Evolutionary conservation across 1,284 basidiomycete genomes (phyloP).

Genomic region (Inonotus obliquus): DNA sequence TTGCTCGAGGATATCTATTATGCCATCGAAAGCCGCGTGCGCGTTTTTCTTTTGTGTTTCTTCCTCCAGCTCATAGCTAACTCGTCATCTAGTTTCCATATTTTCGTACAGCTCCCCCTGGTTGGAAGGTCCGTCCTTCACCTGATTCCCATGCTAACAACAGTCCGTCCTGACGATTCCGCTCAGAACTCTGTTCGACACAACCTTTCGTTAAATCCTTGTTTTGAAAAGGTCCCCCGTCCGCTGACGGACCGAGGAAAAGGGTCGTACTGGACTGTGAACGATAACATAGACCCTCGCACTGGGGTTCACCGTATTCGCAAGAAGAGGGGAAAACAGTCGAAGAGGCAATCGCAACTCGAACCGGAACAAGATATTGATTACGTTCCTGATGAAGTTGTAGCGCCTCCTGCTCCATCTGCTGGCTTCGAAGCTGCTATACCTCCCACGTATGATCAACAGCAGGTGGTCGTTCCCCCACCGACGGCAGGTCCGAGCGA

Average conservation of each 20-base stretch:
- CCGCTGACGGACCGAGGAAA: conserved; percentile 85
- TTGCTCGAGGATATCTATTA: conserved; percentile 83
- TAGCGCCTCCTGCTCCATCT: not conserved
- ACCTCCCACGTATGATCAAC: conserved; percentile 6
- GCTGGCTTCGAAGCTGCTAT: not conserved
- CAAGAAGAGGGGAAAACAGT: conserved; percentile 58
- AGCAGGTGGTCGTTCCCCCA: conserved; percentile 1
- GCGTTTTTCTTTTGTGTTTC: conserved; percentile 26
- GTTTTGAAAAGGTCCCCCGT: conserved; percentile 87
- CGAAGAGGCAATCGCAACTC: conserved; percentile 32
- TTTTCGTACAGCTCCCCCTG: conserved; percentile 74
- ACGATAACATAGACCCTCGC: conserved; percentile 80
- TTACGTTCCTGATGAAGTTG: conserved; percentile 39
- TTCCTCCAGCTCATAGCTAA: not conserved
- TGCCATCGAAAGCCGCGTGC: conserved; percentile 77
- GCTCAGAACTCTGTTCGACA: conserved; percentile 90
- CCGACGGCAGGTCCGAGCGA: not conserved
- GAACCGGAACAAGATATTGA: conserved; percentile 40
- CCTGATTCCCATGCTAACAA: not conserved
- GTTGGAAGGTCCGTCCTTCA: conserved; percentile 70
- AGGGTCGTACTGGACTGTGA: conserved; percentile 85
- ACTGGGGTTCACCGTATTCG: conserved; percentile 80
- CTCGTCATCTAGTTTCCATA: conserved; percentile 63
- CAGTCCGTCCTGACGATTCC: not conserved
- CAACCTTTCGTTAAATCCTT: conserved; percentile 90